Percentiles rank a stretch among this genome's conserved stretches.
Evolutionary conservation across 805 yeast genomes (phyloP).

Genomic region (Candida bentonensis): DNA sequence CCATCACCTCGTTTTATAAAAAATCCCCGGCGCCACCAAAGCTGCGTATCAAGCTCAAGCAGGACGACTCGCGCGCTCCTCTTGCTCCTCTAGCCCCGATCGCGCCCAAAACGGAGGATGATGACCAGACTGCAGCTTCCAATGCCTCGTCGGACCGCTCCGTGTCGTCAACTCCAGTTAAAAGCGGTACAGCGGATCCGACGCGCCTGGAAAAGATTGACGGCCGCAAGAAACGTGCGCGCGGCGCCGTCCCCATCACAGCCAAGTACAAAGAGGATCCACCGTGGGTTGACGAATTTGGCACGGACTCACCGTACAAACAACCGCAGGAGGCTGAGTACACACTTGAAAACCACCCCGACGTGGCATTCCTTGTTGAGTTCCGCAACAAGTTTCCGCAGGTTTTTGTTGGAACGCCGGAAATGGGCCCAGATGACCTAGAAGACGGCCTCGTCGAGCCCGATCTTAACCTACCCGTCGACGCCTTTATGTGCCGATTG

Average conservation of each 20-base stretch:
- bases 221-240: not conserved
- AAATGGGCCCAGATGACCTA: slow-evolving; percentile 27
- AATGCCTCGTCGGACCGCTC: not conserved
- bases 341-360: slow-evolving; percentile 11
- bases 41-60: not conserved
- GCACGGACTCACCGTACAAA: slow-evolving; percentile 11
- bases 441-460: slow-evolving; percentile 21
- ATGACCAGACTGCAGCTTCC: not conserved
- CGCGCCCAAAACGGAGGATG: not conserved
- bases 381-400: slow-evolving; percentile 12
- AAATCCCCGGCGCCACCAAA: not conserved
- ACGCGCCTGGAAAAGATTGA: slow-evolving; percentile 2
- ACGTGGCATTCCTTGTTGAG: slow-evolving; percentile 16
- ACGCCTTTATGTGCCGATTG: slow-evolving; percentile 20
- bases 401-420: slow-evolving; percentile 20
- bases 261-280: slow-evolving; percentile 15
- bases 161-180: not conserved
- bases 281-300: slow-evolving; percentile 11
- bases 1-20: not conserved
- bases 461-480: slow-evolving; percentile 15
- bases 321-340: slow-evolving; percentile 13
- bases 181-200: not conserved
- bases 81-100: not conserved
- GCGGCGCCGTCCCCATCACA: not conserved
- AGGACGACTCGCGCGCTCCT: not conserved